phyloP scores from a whole-genome alignment of 495 filamentous ascomycete genomes.

The Filosporella fistucella region DNA sequence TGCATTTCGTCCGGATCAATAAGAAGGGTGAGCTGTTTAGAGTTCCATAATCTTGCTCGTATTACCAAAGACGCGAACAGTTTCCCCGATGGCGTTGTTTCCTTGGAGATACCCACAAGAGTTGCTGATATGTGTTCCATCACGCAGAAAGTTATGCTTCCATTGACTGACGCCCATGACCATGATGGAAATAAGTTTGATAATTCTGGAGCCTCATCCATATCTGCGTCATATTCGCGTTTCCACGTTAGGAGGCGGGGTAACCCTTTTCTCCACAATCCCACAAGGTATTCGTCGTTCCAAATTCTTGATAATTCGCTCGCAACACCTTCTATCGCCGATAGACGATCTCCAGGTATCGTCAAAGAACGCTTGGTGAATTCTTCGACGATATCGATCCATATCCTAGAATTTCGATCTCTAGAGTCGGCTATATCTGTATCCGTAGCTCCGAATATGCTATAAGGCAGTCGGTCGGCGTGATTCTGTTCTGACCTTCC shows the following conservation, averaged over 20 bases:
- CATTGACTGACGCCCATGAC: not conserved
- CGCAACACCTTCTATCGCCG: conserved; percentile 4
- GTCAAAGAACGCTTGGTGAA: conserved; percentile 2
- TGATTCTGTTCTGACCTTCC: not conserved
- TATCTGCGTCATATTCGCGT: not conserved
- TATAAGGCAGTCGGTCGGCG: not conserved
- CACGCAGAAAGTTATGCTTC: too few relatives aligned
- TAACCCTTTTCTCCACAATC: conserved; percentile 1
- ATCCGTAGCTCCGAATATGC: not conserved
- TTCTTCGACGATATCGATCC: not conserved
- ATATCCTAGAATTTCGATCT: not conserved
- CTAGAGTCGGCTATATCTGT: not conserved
- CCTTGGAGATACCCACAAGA: too few relatives aligned
- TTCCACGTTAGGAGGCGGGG: not conserved
- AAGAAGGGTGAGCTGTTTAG: too few relatives aligned
- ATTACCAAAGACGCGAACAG: too few relatives aligned
- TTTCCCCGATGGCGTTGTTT: too few relatives aligned
- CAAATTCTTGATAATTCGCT: not conserved
- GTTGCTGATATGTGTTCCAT: too few relatives aligned
- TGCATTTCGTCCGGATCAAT: too few relatives aligned
- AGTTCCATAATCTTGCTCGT: too few relatives aligned
- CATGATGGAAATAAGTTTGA: not conserved
- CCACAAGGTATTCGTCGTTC: conserved; percentile 4
- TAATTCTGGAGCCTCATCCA: not conserved
- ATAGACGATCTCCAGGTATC: not conserved